Conservation (phyloP, 2,329 filamentous ascomycete genomes). For the Apiospora koreana region DNA sequence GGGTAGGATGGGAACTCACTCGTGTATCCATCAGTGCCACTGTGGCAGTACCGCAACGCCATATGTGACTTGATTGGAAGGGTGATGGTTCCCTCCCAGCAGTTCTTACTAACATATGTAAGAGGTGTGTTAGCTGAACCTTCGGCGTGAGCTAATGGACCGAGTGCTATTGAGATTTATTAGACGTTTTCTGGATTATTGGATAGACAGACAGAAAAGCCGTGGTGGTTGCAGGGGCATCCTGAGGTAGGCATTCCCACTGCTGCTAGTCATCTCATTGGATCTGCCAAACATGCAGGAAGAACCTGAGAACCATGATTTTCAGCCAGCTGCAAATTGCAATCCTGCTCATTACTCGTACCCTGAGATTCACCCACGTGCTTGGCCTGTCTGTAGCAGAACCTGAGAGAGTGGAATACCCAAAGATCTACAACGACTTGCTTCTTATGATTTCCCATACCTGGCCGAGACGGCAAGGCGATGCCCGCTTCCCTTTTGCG, state of each 20-base stretch:
- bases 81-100: too few relatives aligned
- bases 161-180: too few relatives aligned
- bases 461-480: background rate
- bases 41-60: too few relatives aligned
- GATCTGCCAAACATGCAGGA: background rate
- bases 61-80: too few relatives aligned
- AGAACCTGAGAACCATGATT: background rate
- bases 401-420: background rate
- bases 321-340: background rate
- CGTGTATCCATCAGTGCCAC: too few relatives aligned
- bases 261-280: background rate
- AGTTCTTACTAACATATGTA: too few relatives aligned
- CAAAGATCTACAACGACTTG: background rate
- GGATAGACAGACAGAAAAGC: too few relatives aligned
- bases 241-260: too few relatives aligned
- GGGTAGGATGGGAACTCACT: background rate
- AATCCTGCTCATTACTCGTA: background rate
- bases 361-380: background rate
- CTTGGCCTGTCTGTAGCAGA: background rate
- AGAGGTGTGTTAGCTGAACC: too few relatives aligned
- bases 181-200: too few relatives aligned
- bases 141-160: too few relatives aligned
- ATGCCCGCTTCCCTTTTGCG: background rate
- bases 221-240: too few relatives aligned
- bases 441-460: background rate